Percentiles rank a stretch among this genome's conserved stretches.
Conservation (phyloP, 23 red algal genomes). For the Gracilaria vermiculophylla region DNA sequence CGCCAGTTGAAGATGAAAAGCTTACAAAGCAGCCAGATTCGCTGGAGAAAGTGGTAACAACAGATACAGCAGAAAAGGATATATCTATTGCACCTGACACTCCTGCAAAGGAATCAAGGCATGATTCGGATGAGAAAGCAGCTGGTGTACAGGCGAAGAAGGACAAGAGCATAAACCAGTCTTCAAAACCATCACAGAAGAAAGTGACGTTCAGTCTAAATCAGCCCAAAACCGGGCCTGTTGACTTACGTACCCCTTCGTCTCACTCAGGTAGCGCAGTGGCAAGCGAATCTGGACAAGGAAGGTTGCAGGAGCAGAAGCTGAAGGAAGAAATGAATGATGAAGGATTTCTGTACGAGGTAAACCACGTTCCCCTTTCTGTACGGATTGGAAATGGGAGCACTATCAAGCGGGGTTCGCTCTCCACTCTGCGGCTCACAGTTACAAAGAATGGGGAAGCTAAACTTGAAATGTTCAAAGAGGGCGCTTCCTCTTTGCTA, state of each 20-base stretch:
- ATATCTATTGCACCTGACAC: background rate
- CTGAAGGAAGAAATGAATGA: constrained; percentile 11
- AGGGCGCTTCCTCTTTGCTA: background rate
- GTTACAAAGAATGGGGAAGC: background rate
- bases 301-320: background rate
- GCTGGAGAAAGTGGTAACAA: background rate
- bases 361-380: background rate
- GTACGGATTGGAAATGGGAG: constrained; percentile 8
- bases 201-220: constrained; percentile 1
- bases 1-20: background rate
- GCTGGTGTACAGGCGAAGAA: background rate
- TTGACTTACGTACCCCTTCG: background rate
- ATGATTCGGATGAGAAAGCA: background rate
- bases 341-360: constrained; percentile 16
- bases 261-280: background rate
- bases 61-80: background rate
- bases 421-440: constrained; percentile 10
- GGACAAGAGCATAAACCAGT: background rate
- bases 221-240: background rate
- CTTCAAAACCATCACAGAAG: background rate
- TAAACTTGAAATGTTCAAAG: constrained; percentile 17
- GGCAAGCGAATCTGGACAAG: background rate
- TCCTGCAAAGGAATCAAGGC: background rate
- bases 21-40: background rate
- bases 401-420: background rate